Evolutionary conservation across 2,329 filamentous ascomycete species (phyloP).

Genomic region (Aschersonia sp.): DNA sequence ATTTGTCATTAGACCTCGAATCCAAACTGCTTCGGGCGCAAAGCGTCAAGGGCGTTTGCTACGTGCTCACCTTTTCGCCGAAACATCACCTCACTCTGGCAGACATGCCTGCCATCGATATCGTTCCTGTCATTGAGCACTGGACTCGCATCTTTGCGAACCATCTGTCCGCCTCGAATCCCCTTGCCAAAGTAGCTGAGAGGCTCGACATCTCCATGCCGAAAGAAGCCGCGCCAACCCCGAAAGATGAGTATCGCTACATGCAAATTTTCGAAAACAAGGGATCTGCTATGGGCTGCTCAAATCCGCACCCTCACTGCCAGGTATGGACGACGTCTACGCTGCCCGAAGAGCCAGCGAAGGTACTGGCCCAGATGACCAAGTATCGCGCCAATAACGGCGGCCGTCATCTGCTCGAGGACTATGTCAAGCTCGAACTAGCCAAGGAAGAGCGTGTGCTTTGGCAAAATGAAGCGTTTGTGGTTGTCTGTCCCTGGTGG

Average conservation of each 20-base stretch:
- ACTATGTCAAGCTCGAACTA: constrained; percentile 75
- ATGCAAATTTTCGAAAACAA: constrained; percentile 99
- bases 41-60: constrained; percentile 87
- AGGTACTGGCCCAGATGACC: constrained; percentile 64
- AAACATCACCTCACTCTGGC: constrained; percentile 85
- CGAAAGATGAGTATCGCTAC: constrained; percentile 71
- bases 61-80: constrained; percentile 87
- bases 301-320: constrained; percentile 93
- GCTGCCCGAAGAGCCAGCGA: constrained; percentile 74
- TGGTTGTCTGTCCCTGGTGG: constrained; percentile 95
- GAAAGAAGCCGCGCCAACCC: constrained; percentile 22
- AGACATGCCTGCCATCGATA: constrained; percentile 66
- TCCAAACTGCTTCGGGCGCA: constrained; percentile 68
- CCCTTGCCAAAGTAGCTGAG: constrained; percentile 32
- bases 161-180: constrained; percentile 60
- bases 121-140: constrained; percentile 69
- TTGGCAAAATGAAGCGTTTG: constrained; percentile 72
- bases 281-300: constrained; percentile 94
- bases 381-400: constrained; percentile 62
- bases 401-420: constrained; percentile 64
- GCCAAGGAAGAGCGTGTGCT: constrained; percentile 75
- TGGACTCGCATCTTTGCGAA: constrained; percentile 85
- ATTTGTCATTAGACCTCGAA: constrained; percentile 41
- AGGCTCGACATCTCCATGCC: constrained; percentile 24
- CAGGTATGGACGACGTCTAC: constrained; percentile 92